A percentile compares a stretch with the other conserved stretches of the same genome.
These are phyloP conservation scores for Oenanthe javanica DNA, from an alignment of 140 eudicot species.

Conservation along the genomic window DNA sequence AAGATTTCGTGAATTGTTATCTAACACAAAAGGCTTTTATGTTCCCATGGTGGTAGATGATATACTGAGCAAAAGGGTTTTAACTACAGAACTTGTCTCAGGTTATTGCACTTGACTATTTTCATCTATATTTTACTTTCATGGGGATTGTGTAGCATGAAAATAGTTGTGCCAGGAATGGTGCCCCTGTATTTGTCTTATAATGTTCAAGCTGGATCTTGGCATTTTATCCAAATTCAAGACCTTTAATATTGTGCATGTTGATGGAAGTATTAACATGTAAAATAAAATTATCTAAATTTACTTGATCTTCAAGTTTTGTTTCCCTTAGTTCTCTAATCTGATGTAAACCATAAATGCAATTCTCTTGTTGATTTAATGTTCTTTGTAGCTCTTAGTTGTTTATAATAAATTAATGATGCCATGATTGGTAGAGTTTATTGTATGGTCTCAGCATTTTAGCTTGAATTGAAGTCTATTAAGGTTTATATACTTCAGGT, in stretches of 20 bases:
- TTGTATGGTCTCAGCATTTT: neutral
- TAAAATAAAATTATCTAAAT: neutral
- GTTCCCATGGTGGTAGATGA: slow-evolving; percentile 83
- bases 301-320: neutral
- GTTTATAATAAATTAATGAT: neutral
- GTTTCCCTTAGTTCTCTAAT: neutral
- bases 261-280: neutral
- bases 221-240: neutral
- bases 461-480: neutral
- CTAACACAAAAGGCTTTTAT: slow-evolving; percentile 63
- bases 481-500: neutral
- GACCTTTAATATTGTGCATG: neutral
- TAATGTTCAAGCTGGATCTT: neutral
- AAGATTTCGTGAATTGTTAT: slow-evolving; percentile 50
- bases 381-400: neutral
- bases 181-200: neutral
- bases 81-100: slow-evolving; percentile 83
- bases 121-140: neutral
- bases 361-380: neutral
- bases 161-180: neutral
- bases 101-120: slow-evolving; percentile 32
- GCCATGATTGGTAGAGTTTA: neutral
- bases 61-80: slow-evolving; percentile 71
- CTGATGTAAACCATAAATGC: neutral
- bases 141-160: neutral